Base-by-base conservation (phyloP, 2,329 filamentous ascomycete species). In the Epichloe amarillans region DNA sequence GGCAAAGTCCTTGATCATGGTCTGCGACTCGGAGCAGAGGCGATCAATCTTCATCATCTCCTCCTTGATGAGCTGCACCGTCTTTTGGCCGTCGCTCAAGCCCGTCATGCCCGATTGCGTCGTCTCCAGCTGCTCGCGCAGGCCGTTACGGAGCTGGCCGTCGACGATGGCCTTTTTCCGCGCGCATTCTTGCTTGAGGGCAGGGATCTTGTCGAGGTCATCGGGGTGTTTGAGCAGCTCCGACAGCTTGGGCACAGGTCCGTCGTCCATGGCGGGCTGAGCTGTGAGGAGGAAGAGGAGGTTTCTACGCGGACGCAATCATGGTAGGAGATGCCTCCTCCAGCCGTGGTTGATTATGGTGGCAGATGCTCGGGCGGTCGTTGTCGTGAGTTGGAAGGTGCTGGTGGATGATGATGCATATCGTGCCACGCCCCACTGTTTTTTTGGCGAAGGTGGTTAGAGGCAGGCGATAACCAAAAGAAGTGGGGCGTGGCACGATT, bases 31-130 rank as follows among this genome's bases (percentile, higher is more conserved):
- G 56, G 90, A 89, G 72, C 93, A 98, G 56, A 98, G 80, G 70
- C 88, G 89, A 72, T 98, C 93, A 62, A 98, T 97, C 70, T 91
- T 94, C 75, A 94, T 89, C 81, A 98, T 93, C 72, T 98, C 93
- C 58, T 97, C 91, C 68, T 95, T 95, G 70, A 96, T 96, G 60
- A 86, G 80, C 64, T 88, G 85, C 37, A 98, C 87, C 54, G 88
- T 88, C 66, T 90, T 86, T 69, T 97, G 90, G 51, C 90, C 90
- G 64, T 96, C 89, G 43, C 80, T 82, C 57, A 98, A 83, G 55
- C 86, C 86, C 57, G 73, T 84, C 83, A 98, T 95, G 66, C 93
- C 93, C 58, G 86, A 80, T 71, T 97, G 91, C 11, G 93, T 96
- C 50, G 90, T 86, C 70, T 95, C 88, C 52, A 98, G 79, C 74